Base-by-base conservation (phyloP, 208 protist genomes). In the Acanthamoeba lenticulata region DNA sequence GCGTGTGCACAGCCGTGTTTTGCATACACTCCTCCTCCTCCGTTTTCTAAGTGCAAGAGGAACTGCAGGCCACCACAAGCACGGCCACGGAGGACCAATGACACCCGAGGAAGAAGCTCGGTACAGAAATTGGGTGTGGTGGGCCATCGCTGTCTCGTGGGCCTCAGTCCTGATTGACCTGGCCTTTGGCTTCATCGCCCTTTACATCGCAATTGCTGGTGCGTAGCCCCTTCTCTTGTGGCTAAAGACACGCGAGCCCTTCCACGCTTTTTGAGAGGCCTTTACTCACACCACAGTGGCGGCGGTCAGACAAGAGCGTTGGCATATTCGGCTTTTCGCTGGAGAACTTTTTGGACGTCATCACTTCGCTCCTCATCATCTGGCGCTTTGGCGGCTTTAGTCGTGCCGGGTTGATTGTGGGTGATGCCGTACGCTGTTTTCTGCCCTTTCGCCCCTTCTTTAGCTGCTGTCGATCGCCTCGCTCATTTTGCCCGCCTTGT, bases 321-420 rank as follows among this genome's bases (percentile, higher is more conserved):
- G 67, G 67, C 5, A 77, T 77, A 45, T 77, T 77, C 21, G 67
- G 67, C 21, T 77, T 77, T n/a, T 77, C 67, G 2, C 21, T 77
- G 38, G 67, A 77, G 67, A 77, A 77, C 38, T 77, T 77, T 19
- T n/a, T 77, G 67, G 67, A 77, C 21, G 67, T 77, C 36, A 42
- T 86, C 29, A 86, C 77, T 17, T 86, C 77, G 42, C 44, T 86
- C 44, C 77, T 86, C 44, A 86, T 86, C 77, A 86, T 86, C 38
- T 86, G 77, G 77, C 77, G 77, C 44, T 86, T 86, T 42, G 77
- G 77, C 13, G 77, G 77, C 2, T 86, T 86, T 29, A 86, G 77
- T 1, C 38, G 45, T 38, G 38, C 17, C 27, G 77, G 32, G 32
- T 42, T 86, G 29, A 42, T 86, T 0, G 77, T 86, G 4, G 77